These are phyloP conservation scores for Spiraea crenata DNA, from an alignment of 331 rosid species.

Conservation along the genomic window DNA sequence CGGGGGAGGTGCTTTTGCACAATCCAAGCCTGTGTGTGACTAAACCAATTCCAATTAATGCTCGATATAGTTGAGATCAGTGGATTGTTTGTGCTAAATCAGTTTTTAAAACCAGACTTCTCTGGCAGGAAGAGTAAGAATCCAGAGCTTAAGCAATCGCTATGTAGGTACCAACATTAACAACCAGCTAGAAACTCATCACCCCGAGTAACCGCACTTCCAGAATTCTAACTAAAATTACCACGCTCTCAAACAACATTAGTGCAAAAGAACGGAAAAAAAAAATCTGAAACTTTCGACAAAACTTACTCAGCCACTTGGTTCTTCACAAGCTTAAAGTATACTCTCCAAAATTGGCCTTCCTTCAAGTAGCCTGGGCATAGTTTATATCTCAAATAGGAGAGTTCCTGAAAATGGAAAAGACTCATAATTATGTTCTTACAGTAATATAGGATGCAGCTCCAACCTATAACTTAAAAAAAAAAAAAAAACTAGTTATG, in stretches of 20 bases:
- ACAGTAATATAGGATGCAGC: not conserved
- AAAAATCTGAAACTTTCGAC: not conserved
- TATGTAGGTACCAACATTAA: not conserved
- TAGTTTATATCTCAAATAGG: slow-evolving; percentile 66
- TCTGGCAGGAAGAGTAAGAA: not conserved
- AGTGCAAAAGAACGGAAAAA: not conserved
- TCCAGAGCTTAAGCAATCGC: not conserved
- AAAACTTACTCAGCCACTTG: slow-evolving; percentile 68
- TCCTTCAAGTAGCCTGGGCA: slow-evolving; percentile 92
- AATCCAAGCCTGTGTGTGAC: slow-evolving; percentile 1
- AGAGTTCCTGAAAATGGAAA: slow-evolving; percentile 57
- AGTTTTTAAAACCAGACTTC: not conserved
- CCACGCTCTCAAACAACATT: not conserved
- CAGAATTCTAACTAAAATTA: not conserved
- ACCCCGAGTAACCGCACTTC: not conserved
- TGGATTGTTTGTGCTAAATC: not conserved
- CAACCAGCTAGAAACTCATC: not conserved
- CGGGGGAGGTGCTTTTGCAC: not conserved
- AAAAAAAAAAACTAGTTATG: not conserved
- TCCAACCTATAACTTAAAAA: slow-evolving; percentile 3
- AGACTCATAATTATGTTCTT: not conserved
- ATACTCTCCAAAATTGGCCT: slow-evolving; percentile 77
- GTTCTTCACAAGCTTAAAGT: slow-evolving; percentile 69
- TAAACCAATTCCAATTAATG: not conserved
- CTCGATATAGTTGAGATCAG: not conserved